These are phyloP conservation scores for Leptographium lundbergii DNA, from an alignment of 2,329 filamentous ascomycete genomes.

Conservation along the genomic window DNA sequence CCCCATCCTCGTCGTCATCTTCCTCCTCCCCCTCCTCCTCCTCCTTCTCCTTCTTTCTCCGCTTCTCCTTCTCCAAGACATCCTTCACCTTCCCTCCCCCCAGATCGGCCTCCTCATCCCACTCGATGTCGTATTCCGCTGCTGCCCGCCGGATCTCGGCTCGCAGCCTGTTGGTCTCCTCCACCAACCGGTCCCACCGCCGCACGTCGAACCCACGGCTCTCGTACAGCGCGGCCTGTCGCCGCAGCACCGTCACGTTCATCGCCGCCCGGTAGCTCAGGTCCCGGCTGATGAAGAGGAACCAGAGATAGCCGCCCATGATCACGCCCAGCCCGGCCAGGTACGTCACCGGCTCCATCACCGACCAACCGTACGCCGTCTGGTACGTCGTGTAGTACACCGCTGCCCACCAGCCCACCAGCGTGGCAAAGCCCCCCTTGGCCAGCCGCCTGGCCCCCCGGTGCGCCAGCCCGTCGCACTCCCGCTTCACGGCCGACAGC, in stretches of 20 bases:
- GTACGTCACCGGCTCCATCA: constrained; percentile 85
- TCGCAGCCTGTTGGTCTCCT: constrained; percentile 66
- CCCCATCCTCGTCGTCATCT: background rate
- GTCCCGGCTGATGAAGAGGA: constrained; percentile 83
- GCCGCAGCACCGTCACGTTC: constrained; percentile 70
- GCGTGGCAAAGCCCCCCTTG: constrained; percentile 60
- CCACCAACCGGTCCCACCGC: constrained; percentile 66
- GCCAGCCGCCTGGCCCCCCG: constrained; percentile 67
- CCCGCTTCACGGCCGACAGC: constrained; percentile 62
- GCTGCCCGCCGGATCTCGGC: constrained; percentile 71
- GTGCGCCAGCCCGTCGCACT: constrained; percentile 70
- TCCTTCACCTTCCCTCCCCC: constrained; percentile 46
- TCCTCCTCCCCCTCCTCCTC: constrained; percentile 20
- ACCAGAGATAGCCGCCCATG: constrained; percentile 88
- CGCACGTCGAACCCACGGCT: constrained; percentile 61
- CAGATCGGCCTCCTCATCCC: constrained; percentile 67
- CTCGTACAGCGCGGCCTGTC: constrained; percentile 67
- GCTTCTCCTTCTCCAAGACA: constrained; percentile 40
- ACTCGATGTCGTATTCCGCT: constrained; percentile 80
- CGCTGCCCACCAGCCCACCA: constrained; percentile 68
- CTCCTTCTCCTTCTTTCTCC: constrained; percentile 26
- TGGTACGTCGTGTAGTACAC: constrained; percentile 63
- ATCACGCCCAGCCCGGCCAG: constrained; percentile 75
- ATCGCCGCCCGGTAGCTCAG: constrained; percentile 77
- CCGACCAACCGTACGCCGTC: constrained; percentile 77